Evolutionary conservation across 2,329 filamentous ascomycete species (phyloP).

Genomic region (Penicillium sp.): DNA sequence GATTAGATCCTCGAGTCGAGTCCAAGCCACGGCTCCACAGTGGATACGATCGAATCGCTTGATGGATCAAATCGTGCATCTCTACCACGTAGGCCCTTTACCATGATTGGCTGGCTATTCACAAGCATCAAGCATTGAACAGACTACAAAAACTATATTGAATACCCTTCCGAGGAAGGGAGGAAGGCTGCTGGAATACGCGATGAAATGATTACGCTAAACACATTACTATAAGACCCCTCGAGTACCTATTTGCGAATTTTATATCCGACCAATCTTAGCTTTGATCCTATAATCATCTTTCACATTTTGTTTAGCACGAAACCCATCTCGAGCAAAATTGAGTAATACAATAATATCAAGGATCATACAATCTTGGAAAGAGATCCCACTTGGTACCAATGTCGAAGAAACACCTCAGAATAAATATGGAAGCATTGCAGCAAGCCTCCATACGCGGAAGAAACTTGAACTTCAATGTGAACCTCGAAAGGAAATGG

Average conservation of each 20-base stretch:
- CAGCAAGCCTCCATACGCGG: neutral
- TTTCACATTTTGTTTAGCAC: neutral
- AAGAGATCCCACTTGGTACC: neutral
- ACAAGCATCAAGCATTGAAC: neutral
- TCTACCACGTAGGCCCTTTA: too few species aligned
- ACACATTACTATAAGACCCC: neutral
- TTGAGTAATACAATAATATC: neutral
- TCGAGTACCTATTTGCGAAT: neutral
- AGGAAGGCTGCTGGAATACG: neutral
- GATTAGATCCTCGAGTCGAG: neutral
- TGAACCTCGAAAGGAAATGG: neutral
- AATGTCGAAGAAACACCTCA: neutral
- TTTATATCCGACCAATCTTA: neutral
- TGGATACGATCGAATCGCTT: neutral
- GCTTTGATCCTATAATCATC: neutral
- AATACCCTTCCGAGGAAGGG: neutral
- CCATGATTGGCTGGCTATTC: neutral
- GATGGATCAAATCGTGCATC: neutral
- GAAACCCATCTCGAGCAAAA: neutral
- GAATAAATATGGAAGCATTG: neutral
- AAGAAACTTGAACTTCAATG: neutral
- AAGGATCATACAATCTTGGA: neutral
- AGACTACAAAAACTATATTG: neutral
- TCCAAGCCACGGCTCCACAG: neutral
- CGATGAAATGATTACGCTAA: neutral